Percentiles rank a stretch among this genome's conserved stretches.
These are phyloP conservation scores for Podila clonocystis DNA, from an alignment of 192 early-diverging fungal species.

Conservation along the genomic window DNA sequence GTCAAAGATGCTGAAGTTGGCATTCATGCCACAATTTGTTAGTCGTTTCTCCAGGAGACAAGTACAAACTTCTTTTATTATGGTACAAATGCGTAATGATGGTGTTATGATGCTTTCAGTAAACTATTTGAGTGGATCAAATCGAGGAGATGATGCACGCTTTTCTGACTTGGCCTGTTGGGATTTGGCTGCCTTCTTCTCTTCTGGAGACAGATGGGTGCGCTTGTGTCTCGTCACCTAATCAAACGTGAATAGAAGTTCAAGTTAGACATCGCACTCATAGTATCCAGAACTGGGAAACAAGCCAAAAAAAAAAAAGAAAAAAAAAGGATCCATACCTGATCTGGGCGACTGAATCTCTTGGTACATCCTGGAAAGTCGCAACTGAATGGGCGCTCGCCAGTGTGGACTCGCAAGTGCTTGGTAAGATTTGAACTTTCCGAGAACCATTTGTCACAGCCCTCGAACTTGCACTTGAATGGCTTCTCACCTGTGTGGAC, in stretches of 20 bases:
- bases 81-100: background rate
- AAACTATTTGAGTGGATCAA: background rate
- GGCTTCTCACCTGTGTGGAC: constrained; percentile 74
- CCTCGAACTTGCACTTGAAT: constrained; percentile 62
- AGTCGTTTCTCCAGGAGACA: too few relatives aligned
- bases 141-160: constrained; percentile 6
- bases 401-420: constrained; percentile 69
- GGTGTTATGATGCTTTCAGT: background rate
- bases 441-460: constrained; percentile 64
- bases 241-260: background rate
- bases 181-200: constrained; percentile 31
- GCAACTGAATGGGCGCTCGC: constrained; percentile 78
- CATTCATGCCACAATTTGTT: too few relatives aligned
- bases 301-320: too few relatives aligned
- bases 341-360: constrained; percentile 64
- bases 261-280: background rate
- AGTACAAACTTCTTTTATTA: too few relatives aligned
- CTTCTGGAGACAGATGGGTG: constrained; percentile 37
- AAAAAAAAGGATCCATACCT: constrained; percentile 7
- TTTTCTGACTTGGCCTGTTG: constrained; percentile 13
- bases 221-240: constrained; percentile 30
- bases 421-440: constrained; percentile 67
- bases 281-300: background rate
- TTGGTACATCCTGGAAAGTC: constrained; percentile 57
- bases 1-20: too few relatives aligned